Evolutionary conservation across 2,329 filamentous ascomycete genomes (phyloP).

Genomic region (Nemania diffusa): DNA sequence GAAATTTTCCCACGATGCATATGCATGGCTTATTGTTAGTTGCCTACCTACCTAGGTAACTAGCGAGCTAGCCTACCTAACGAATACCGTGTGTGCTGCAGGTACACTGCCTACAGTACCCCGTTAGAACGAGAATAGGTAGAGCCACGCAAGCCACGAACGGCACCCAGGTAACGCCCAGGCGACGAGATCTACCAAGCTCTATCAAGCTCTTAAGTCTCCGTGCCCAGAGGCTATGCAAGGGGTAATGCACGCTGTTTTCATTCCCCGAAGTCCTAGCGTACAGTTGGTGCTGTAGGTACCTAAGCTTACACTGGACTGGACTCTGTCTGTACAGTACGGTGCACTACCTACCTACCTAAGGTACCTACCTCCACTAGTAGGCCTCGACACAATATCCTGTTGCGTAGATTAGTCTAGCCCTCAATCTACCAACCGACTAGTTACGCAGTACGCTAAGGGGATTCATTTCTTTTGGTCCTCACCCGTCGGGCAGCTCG

Average conservation of each 20-base stretch:
- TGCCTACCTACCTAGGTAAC: background rate
- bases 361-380: background rate
- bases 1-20: background rate
- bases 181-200: background rate
- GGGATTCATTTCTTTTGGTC: constrained; percentile 8
- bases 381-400: background rate
- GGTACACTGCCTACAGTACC: background rate
- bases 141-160: background rate
- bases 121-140: background rate
- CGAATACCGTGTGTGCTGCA: background rate
- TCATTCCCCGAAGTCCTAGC: constrained; percentile 13
- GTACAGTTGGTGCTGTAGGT: background rate
- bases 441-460: background rate
- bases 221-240: constrained; percentile 13
- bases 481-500: background rate
- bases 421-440: constrained; percentile 2
- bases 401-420: background rate
- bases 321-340: too few species aligned
- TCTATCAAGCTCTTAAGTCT: background rate
- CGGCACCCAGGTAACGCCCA: background rate
- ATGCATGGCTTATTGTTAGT: constrained; percentile 1
- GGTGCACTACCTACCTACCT: background rate
- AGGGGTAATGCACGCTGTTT: constrained; percentile 14
- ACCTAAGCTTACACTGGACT: background rate
- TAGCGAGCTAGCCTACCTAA: background rate